A percentile compares a stretch with the other conserved stretches of the same genome.
These are phyloP conservation scores for Comarum palustre DNA, from an alignment of 306 rosid genomes.

Conservation along the genomic window DNA sequence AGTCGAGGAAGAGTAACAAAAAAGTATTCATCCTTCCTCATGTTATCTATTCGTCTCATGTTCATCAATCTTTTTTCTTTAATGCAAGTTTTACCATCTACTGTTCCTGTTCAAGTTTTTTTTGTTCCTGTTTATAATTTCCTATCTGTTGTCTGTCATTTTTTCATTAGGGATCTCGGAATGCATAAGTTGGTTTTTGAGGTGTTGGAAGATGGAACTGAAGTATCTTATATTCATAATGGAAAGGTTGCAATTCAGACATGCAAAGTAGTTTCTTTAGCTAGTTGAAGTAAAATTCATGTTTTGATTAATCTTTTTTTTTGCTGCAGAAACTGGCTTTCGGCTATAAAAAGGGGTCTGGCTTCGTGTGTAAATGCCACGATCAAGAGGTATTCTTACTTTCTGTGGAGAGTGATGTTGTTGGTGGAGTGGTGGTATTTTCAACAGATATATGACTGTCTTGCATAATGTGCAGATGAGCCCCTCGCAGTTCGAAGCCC, in stretches of 20 bases:
- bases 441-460: constrained; percentile 8
- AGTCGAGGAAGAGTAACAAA: constrained; percentile 78
- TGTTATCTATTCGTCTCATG: not conserved
- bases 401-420: constrained; percentile 5
- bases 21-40: constrained; percentile 43
- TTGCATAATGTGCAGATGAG: constrained; percentile 56
- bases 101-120: not conserved
- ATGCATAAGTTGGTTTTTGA: constrained; percentile 87
- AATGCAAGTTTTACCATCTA: not conserved
- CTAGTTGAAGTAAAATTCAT: constrained; percentile 9
- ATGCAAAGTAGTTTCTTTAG: constrained; percentile 2
- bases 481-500: constrained; percentile 89
- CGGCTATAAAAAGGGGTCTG: constrained; percentile 73
- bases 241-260: constrained; percentile 58
- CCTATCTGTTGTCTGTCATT: not conserved
- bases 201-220: constrained; percentile 80
- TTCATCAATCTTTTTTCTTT: not conserved
- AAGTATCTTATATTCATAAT: constrained; percentile 65
- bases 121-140: not conserved
- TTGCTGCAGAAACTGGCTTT: constrained; percentile 57
- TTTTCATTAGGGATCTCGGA: constrained; percentile 64
- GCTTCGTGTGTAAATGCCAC: constrained; percentile 77
- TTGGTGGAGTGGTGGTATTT: constrained; percentile 6
- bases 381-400: constrained; percentile 52
- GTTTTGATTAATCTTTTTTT: constrained; percentile 16